phyloP scores from a whole-genome alignment of 768 basidiomycete genomes.

The Terana coerulea region DNA sequence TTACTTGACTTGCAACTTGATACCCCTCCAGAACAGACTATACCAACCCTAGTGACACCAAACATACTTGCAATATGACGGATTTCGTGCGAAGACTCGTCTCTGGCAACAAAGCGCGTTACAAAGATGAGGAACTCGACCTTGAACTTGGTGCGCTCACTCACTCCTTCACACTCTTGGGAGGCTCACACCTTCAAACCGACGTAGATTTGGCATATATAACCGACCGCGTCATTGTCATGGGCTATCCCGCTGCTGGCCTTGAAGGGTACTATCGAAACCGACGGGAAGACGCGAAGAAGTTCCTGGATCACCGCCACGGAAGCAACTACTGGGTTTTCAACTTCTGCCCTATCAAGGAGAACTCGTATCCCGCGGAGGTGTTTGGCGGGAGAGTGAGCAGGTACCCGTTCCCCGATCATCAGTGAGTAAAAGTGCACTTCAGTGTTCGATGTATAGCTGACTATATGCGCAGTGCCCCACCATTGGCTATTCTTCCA shows the following conservation, averaged over 20 bases:
- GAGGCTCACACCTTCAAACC: not conserved
- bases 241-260: constrained; percentile 83
- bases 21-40: too few relatives aligned
- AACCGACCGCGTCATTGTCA: constrained; percentile 70
- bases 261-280: constrained; percentile 81
- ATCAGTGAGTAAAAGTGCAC: constrained; percentile 56
- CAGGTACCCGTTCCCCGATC: constrained; percentile 87
- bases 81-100: constrained; percentile 71
- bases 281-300: constrained; percentile 66
- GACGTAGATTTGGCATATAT: constrained; percentile 57
- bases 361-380: constrained; percentile 72
- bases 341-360: constrained; percentile 80
- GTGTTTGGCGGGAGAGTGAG: constrained; percentile 74
- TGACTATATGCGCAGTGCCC: constrained; percentile 44
- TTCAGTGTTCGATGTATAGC: not conserved
- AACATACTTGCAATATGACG: constrained; percentile 44
- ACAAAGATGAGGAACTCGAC: constrained; percentile 60
- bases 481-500: constrained; percentile 71
- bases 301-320: constrained; percentile 71
- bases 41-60: too few relatives aligned
- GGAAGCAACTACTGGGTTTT: constrained; percentile 82
- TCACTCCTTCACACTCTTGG: not conserved
- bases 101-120: constrained; percentile 79
- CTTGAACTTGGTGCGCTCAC: constrained; percentile 65
- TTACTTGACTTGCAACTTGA: too few relatives aligned